Evolutionary conservation across 345 rosid species (phyloP).

Genomic region (Cardamine resedifolia): DNA sequence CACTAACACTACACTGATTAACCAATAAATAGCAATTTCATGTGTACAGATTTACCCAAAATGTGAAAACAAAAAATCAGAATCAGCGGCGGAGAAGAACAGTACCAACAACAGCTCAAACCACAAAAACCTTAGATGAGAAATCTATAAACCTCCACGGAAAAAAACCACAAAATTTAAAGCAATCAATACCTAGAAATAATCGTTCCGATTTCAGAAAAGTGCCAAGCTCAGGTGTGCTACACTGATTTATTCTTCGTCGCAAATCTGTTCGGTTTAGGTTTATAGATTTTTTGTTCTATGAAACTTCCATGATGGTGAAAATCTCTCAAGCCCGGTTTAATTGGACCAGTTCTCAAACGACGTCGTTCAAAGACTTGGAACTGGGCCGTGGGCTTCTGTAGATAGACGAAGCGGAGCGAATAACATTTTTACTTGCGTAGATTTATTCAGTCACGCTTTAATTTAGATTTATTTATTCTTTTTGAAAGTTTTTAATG

Average conservation of each 20-base stretch:
- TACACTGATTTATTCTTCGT: constrained; percentile 6
- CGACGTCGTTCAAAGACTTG: neutral
- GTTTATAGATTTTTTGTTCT: neutral
- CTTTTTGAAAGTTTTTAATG: neutral
- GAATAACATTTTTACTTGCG: too few relatives aligned
- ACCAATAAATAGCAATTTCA: neutral
- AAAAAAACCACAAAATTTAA: neutral
- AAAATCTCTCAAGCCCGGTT: neutral
- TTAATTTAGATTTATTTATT: too few relatives aligned
- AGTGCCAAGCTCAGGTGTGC: neutral
- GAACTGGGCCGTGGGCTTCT: constrained; percentile 4
- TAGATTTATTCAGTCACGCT: too few relatives aligned
- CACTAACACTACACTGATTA: neutral
- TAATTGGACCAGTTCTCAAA: neutral
- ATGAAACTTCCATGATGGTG: neutral
- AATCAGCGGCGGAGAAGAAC: constrained; percentile 4
- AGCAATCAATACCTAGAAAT: neutral
- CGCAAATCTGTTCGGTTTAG: neutral
- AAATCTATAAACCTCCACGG: neutral
- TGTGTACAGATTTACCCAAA: neutral
- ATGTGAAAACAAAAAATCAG: neutral
- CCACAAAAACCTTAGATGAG: neutral
- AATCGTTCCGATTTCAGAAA: neutral
- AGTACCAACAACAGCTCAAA: constrained; percentile 18
- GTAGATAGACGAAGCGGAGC: neutral